Base-by-base conservation (phyloP, 176 grass and related monocot genomes). In the Oryza coarctata region DNA sequence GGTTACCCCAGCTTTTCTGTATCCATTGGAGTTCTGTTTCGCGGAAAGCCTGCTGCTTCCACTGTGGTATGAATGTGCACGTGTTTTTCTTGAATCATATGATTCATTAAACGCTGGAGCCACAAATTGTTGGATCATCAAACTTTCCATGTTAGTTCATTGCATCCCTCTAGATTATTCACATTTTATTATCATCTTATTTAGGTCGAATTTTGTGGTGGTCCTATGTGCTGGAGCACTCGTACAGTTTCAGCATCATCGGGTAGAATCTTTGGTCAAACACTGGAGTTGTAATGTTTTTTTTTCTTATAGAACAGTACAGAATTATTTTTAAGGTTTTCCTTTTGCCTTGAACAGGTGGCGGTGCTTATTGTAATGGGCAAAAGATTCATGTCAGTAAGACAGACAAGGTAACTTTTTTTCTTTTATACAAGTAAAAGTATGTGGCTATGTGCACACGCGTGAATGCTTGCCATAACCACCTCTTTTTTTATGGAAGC, bases 1-100 rank as follows among this genome's bases (percentile, higher is more conserved):
- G 95, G 95, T 86, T 98, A 98, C 83, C 95, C 95, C 38, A 89
- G 90, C 82, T 98, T 98, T 95, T 89, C 92, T 36, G 95, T 98
- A 75, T 98, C 95, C 72, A 90, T 98, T 50, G 90, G 95, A 47
- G 92, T 98, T 84, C 82, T 98, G 14, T 98, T 88, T 82, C 92
- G 87, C 28, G 95, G 95, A 65, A 98, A 95, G 49, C 95, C 95
- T 80, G 90, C 95, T 88, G 92, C 88, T 80, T 89, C 92, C 41
- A 86, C 90, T 88, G 95, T 98, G 90, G 95, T 98, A 95, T 84
- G 80, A 84, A 6, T 83, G 73, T 82, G 52, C 29, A 71, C 73
- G 11, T 75, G 7, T 69, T 79, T 58, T 80, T 71, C 39, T 85
- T 27, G 22, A 77, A 71, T 35, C 12, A 70, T 80, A 70, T 52